Evolutionary conservation across 768 basidiomycete genomes (phyloP).

Genomic region (Ramaria rubella): DNA sequence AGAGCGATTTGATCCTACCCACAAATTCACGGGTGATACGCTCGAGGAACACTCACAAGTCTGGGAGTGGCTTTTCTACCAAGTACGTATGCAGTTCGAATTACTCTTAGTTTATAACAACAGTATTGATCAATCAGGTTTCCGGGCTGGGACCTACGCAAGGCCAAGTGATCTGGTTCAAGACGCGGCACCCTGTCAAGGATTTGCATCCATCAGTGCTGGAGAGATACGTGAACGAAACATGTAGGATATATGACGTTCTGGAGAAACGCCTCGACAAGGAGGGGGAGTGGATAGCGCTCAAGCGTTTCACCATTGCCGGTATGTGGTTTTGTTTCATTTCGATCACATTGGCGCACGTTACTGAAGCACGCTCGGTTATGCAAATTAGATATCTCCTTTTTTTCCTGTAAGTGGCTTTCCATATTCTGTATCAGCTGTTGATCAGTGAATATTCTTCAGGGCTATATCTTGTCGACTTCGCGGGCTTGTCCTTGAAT

Average conservation of each 20-base stretch:
- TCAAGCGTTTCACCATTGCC: constrained; percentile 1
- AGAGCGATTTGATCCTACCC: constrained; percentile 72
- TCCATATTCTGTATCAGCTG: too few relatives aligned
- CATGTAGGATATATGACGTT: constrained; percentile 15
- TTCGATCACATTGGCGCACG: too few relatives aligned
- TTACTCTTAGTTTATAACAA: neutral
- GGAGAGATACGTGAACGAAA: constrained; percentile 15
- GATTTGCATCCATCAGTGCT: constrained; percentile 13
- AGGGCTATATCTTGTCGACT: too few relatives aligned
- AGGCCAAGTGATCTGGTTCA: constrained; percentile 14
- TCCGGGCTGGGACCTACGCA: constrained; percentile 8
- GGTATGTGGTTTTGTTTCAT: neutral
- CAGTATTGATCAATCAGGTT: too few relatives aligned
- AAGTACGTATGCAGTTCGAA: neutral
- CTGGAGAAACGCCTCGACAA: constrained; percentile 14
- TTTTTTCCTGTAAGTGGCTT: neutral
- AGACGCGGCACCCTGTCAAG: constrained; percentile 13
- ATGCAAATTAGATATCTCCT: neutral
- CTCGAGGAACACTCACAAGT: neutral
- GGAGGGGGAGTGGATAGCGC: constrained; percentile 5
- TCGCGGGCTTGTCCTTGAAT: too few relatives aligned
- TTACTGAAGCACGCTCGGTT: too few relatives aligned
- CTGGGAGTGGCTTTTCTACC: neutral
- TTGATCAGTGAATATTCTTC: too few relatives aligned
- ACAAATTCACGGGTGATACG: constrained; percentile 40